These are phyloP conservation scores for Vicia faba DNA, from an alignment of 306 rosid genomes.

Conservation along the genomic window DNA sequence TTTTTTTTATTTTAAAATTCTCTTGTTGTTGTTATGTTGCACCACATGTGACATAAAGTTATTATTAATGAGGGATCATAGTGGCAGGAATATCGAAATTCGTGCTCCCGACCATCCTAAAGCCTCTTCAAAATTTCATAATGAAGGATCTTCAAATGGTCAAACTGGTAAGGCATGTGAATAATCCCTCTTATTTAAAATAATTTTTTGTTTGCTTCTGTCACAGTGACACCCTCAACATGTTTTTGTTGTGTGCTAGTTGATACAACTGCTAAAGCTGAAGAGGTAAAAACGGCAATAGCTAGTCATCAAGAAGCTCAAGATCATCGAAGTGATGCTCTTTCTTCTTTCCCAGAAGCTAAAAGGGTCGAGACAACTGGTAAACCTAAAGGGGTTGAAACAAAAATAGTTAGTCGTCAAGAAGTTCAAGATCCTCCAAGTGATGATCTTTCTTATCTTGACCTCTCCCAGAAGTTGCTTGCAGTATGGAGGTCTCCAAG, in stretches of 20 bases:
- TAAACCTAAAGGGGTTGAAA: constrained; percentile 56
- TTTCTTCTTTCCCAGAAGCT: too few species aligned
- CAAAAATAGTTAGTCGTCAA: constrained; percentile 41
- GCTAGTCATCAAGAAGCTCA: constrained; percentile 42
- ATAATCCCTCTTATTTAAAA: constrained; percentile 19
- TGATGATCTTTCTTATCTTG: constrained; percentile 47
- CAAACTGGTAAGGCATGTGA: constrained; percentile 50
- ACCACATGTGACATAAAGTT: constrained; percentile 19
- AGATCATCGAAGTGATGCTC: constrained; percentile 7
- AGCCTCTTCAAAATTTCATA: constrained; percentile 41
- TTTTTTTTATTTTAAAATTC: not conserved
- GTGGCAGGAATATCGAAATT: constrained; percentile 52
- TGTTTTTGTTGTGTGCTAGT: constrained; percentile 38
- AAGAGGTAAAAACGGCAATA: constrained; percentile 53
- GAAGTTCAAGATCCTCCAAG: constrained; percentile 41
- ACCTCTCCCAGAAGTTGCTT: constrained; percentile 72
- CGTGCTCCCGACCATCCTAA: constrained; percentile 34
- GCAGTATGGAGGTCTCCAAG: constrained; percentile 63
- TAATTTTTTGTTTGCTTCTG: constrained; percentile 30
- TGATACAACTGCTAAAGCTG: constrained; percentile 43
- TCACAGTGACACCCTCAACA: constrained; percentile 19
- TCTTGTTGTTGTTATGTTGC: constrained; percentile 14
- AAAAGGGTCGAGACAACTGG: constrained; percentile 34
- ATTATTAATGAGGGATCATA: constrained; percentile 33
- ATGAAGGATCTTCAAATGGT: constrained; percentile 39